These are phyloP conservation scores for Globisporangium yorkense DNA, from an alignment of 352 stramenopile species.

Conservation along the genomic window DNA sequence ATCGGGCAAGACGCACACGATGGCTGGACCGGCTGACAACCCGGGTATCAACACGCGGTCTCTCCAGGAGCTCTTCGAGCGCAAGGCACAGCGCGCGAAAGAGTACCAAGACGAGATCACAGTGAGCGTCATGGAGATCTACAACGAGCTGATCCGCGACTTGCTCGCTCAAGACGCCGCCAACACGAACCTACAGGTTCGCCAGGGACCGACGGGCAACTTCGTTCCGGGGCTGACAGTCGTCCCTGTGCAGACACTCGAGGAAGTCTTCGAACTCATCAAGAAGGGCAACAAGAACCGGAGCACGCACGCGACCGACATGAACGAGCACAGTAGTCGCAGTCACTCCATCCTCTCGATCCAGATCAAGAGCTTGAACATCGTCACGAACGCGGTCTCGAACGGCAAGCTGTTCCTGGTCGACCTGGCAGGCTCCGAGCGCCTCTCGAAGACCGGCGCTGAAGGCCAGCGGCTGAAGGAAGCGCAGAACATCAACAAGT, in stretches of 20 bases:
- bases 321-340: constrained; percentile 88
- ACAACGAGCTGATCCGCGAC: constrained; percentile 95
- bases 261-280: constrained; percentile 84
- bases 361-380: constrained; percentile 77
- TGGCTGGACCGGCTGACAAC: constrained; percentile 62
- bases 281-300: constrained; percentile 83
- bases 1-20: constrained; percentile 86
- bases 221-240: constrained; percentile 78
- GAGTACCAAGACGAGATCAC: constrained; percentile 84
- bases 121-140: constrained; percentile 95
- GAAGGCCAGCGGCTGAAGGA: constrained; percentile 87
- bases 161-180: constrained; percentile 82
- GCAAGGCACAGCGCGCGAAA: constrained; percentile 55
- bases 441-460: constrained; percentile 86
- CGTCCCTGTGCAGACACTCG: constrained; percentile 64
- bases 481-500: constrained; percentile 93
- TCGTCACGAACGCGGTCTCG: constrained; percentile 64
- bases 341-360: constrained; percentile 86
- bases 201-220: constrained; percentile 76
- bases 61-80: constrained; percentile 76
- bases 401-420: constrained; percentile 85
- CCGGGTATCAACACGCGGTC: constrained; percentile 83
- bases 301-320: constrained; percentile 81
- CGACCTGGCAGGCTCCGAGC: constrained; percentile 87
- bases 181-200: constrained; percentile 79